Evolutionary conservation across 495 filamentous ascomycete genomes (phyloP).

Genomic region (Viridothelium virens): DNA sequence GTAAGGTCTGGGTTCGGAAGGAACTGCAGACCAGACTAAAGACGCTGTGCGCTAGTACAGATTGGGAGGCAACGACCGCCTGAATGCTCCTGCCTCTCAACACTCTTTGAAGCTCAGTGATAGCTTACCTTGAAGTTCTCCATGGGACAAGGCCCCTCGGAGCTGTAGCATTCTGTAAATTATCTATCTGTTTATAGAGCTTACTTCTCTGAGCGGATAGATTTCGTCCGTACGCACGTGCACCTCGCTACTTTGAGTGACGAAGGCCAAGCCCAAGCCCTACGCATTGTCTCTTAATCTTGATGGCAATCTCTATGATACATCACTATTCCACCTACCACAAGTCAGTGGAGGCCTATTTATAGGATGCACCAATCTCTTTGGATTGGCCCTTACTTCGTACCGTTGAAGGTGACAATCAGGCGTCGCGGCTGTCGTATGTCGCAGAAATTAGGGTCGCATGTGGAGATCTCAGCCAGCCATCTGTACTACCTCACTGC

Average conservation of each 20-base stretch:
- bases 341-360: not conserved
- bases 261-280: not conserved
- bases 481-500: not conserved
- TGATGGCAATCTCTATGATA: not conserved
- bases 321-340: not conserved
- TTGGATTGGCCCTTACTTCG: not conserved
- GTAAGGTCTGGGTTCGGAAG: too few relatives aligned
- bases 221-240: not conserved
- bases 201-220: not conserved
- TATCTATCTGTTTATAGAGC: not conserved
- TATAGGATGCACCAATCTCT: not conserved
- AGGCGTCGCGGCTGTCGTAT: conserved; percentile 2
- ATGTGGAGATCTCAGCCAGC: conserved; percentile 10
- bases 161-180: not conserved
- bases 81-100: too few relatives aligned
- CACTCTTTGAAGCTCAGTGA: too few relatives aligned
- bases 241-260: too few relatives aligned
- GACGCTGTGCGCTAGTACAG: too few relatives aligned
- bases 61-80: too few relatives aligned
- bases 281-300: not conserved
- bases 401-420: not conserved
- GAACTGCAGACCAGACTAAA: too few relatives aligned
- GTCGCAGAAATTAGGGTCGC: not conserved
- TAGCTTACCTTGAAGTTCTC: too few relatives aligned
- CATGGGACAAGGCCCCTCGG: not conserved